Conservation (phyloP, 2,329 filamentous ascomycete species). For the Corinectria fuckeliana region DNA sequence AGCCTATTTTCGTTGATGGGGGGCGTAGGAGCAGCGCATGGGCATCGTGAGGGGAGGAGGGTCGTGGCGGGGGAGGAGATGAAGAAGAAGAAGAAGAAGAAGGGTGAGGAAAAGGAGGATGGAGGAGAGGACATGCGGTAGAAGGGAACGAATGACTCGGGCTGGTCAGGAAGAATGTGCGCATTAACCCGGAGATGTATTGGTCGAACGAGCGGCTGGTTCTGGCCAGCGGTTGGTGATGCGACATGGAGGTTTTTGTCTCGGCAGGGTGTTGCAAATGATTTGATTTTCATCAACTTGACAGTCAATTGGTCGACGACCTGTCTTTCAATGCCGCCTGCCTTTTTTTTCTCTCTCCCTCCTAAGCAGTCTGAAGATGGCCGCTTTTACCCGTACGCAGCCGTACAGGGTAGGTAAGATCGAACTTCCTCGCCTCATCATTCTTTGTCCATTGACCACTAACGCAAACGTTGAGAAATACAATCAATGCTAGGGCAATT, state of each 20-base stretch:
- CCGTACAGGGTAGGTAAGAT: too few species aligned
- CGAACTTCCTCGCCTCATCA: too few species aligned
- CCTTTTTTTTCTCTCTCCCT: too few species aligned
- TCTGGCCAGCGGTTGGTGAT: not conserved
- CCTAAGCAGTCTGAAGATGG: too few species aligned
- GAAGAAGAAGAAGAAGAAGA: not conserved
- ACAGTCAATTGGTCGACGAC: not conserved
- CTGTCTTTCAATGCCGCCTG: too few species aligned
- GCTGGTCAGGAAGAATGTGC: not conserved
- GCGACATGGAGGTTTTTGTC: not conserved
- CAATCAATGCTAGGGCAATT: too few species aligned
- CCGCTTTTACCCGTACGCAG: too few species aligned
- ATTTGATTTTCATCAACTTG: not conserved
- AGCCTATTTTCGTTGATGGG: not conserved
- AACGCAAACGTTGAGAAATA: too few species aligned
- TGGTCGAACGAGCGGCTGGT: slow-evolving; percentile 2
- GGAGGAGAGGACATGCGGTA: not conserved
- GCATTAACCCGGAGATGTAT: slow-evolving; percentile 1
- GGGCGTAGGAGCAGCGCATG: not conserved
- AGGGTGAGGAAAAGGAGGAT: not conserved
- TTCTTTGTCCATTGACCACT: too few species aligned
- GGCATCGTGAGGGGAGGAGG: not conserved
- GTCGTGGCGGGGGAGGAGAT: not conserved
- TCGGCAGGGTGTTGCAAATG: not conserved
- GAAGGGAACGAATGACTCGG: not conserved